Base-by-base conservation (phyloP, 371 early-diverging fungal species). In the Cokeromyces recurvatus region DNA sequence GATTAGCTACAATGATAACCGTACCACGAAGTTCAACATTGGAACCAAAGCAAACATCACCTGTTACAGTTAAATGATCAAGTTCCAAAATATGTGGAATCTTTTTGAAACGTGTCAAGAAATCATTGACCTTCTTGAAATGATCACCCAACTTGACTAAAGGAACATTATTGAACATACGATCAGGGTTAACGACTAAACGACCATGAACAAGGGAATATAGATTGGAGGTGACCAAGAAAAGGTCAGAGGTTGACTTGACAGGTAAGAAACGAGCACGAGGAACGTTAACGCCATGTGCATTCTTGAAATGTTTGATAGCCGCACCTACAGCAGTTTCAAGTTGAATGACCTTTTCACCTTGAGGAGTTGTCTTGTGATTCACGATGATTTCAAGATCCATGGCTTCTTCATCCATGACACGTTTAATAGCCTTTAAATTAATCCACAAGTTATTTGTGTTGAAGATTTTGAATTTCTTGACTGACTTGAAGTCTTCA, bases 401-500 rank as follows among this genome's bases (percentile, higher is more conserved):
- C 52, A 99, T 68, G 48, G 78, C 81, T 36, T 80, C 72, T 43
- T 87, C 75, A 42, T 88, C 86, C 37, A 97, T 74, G 14, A 94
- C 70, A 38, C 96, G 87, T 78, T 97, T 97, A 63, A 99, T 82
- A n/a, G 95, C 94, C 75, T 87, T 89, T 46, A 97, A 69, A 57
- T 83, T 87, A 55, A 99, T 87, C 98, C 98, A 99, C 57, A 97
- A 60, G 74, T 97, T 97, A 84, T 99, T 99, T 50, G 99, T 99
- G 82, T 99, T 99, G 82, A 99, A 98, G 62, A 99, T 98, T 82
- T 95, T 94, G 80, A 98, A 99, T 76, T 98, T 98, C 68, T 96
- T 94, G 70, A 99, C 84, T 43, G 92, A 91, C 64, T 98, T 98
- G 76, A 99, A 99, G 60, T 99, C 99, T 55, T 93, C 94, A 15